Evolutionary conservation across 2,329 filamentous ascomycete genomes (phyloP), one percentile per base, ranked within the genome.

Genomic region (Chalara sp.): DNA sequence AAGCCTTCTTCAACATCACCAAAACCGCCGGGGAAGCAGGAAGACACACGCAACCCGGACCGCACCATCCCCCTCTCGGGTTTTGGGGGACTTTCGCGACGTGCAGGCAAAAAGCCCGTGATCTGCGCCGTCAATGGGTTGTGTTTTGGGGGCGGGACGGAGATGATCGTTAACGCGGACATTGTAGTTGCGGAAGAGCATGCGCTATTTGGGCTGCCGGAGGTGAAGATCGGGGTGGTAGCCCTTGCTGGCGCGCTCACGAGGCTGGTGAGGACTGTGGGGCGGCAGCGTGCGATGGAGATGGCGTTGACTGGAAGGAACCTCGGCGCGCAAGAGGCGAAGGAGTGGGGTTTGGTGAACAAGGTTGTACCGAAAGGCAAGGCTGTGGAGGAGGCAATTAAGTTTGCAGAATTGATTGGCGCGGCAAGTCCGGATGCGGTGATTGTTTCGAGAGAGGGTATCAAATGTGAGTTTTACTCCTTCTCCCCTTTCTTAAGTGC

Each of bases 101-200:
- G 86, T 30, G 65, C 68, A 5, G 86, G 86, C 45, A 81, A 80
- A n/a, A 92, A 92, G 62, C 87, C 87, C 5, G 75, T 92, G 50
- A 77, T 92, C 31, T 85, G 83, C 1, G 87, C 87, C 1, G 84
- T 91, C 21, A 88, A 90, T 62, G 87, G 87, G 6, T 71, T 86
- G 13, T 87, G 84, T 52, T 75, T 87, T 44, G 87, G 87, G 35
- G 87, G 87, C 48, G 87, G 86, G 1, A 83, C 87, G 67, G 87
- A 92, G 71, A 88, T 90, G 70, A 76, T 81, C 10, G 71, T 86
- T 46, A 89, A 89, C 67, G 79, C 78, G 56, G 88, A 93, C 70
- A 70, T 92, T 51, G 76, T 89, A 3, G 66, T 91, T 32, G 85
- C 86, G 4, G 70, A 75, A 2, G 63, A 69, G 3, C 61, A 65